Evolutionary conservation across 176 grass and related monocot genomes (phyloP), one percentile per base, ranked within the genome.

Genomic region (Oryza longistaminata): DNA sequence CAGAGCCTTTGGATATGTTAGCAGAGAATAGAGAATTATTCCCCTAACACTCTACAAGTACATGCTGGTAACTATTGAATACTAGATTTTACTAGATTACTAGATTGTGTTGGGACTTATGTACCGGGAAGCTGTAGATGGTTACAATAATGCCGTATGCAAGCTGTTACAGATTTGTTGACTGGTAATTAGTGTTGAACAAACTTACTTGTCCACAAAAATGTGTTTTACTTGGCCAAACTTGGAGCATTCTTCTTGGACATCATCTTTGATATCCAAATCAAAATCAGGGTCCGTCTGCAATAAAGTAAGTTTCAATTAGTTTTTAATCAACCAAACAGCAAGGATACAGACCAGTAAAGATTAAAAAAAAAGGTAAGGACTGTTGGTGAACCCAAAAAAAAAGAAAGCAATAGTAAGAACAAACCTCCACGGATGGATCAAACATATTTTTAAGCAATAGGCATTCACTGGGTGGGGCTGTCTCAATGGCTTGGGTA

Each of bases 371-470:
- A 27, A 26, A 53, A 70, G 64, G 11, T 8, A 74, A 2, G 21
- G 43, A 65, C 7, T 17, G 9, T 17, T 33, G 15, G 9, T 33
- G 17, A 31, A 7, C 46, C 46, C 29, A 31, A 22, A 34, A 37
- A 40, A 79, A 9, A 29, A 48, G 14, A 68, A 78, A 29, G 26
- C 15, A 46, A 39, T 75, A 81, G 29, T 7, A 71, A 73, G 81
- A 87, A 79, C 65, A 80, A 24, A 98, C 93, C 97, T 99, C 97
- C 40, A 92, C 40, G 77, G 37, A 77, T 55, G 93, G 93, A 87
- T 99, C 97, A 73, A 99, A 99, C 97, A 99, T 94, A 79, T 96
- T 99, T 82, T 96, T 99, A n/a, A 99, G 82, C 78, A 96, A 73
- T 67, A 99, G 79, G 75, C 93, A 99, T 85, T 99, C 93, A 76